These are phyloP conservation scores for Spathaspora girioi DNA, from an alignment of 805 yeast species.

Conservation along the genomic window DNA sequence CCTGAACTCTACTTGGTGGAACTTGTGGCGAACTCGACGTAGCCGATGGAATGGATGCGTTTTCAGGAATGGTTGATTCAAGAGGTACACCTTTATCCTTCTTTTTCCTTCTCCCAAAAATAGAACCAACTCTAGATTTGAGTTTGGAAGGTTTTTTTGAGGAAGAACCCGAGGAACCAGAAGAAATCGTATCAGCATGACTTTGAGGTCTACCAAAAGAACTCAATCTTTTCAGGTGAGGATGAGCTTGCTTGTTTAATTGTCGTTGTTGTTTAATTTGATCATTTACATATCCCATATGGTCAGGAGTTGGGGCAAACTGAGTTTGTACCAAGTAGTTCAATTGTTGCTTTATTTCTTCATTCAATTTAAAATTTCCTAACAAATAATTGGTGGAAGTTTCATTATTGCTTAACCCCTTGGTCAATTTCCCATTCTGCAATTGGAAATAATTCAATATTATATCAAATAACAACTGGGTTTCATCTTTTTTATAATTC, in stretches of 20 bases:
- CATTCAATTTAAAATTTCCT: constrained; percentile 35
- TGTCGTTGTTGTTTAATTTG: constrained; percentile 7
- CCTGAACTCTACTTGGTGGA: constrained; percentile 3
- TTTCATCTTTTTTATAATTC: constrained; percentile 59
- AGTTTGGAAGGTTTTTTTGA: constrained; percentile 30
- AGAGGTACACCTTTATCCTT: constrained; percentile 3
- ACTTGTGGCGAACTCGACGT: not conserved
- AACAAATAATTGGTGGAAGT: constrained; percentile 61
- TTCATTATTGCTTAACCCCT: constrained; percentile 46
- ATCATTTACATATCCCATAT: constrained; percentile 3
- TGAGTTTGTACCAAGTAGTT: constrained; percentile 26
- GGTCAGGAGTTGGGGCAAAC: constrained; percentile 10
- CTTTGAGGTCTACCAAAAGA: not conserved
- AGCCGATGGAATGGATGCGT: constrained; percentile 20
- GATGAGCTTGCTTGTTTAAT: not conserved
- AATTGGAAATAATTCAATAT: constrained; percentile 56
- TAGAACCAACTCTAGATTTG: constrained; percentile 72
- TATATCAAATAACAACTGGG: constrained; percentile 56
- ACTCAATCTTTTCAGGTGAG: constrained; percentile 1
- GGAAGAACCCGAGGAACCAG: not conserved
- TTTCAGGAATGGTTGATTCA: constrained; percentile 27
- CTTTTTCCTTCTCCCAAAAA: constrained; percentile 62
- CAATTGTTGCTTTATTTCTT: constrained; percentile 36
- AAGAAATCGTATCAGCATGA: not conserved
- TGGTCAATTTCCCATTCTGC: constrained; percentile 20